Percentiles rank a stretch among this genome's conserved stretches.
Evolutionary conservation across 192 early-diverging fungal species (phyloP).

Genomic region (Anaeromyces robustus): DNA sequence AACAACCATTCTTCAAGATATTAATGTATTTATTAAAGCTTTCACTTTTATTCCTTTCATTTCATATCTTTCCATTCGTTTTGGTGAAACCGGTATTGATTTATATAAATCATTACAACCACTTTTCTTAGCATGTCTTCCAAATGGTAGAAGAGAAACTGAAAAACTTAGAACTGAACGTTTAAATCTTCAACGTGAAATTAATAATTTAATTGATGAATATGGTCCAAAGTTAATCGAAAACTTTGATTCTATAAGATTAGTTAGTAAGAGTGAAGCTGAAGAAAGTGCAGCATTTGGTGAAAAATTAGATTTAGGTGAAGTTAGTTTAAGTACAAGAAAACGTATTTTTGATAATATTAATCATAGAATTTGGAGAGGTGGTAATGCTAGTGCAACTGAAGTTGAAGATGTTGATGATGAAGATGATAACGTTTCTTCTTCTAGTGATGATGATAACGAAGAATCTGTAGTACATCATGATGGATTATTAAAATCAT

Average conservation of each 20-base stretch:
- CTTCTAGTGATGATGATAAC: not conserved
- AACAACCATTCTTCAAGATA: conserved; percentile 8
- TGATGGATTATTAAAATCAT: not conserved
- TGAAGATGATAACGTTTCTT: not conserved
- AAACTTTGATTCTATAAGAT: not conserved
- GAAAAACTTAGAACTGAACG: not conserved
- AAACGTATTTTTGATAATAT: not conserved
- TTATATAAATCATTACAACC: conserved; percentile 61
- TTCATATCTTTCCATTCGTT: conserved; percentile 55
- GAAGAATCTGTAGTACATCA: not conserved
- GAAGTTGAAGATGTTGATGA: not conserved
- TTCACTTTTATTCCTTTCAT: conserved; percentile 39
- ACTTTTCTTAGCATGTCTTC: conserved; percentile 46
- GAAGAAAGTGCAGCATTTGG: not conserved
- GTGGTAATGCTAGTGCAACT: not conserved
- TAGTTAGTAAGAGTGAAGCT: not conserved
- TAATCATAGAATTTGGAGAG: not conserved
- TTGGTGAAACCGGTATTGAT: conserved; percentile 53
- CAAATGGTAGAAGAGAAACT: not conserved
- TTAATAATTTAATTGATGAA: not conserved
- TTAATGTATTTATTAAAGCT: conserved; percentile 14
- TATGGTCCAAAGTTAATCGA: not conserved
- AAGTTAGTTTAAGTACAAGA: not conserved
- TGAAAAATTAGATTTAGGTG: not conserved
- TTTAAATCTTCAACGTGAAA: not conserved